Evolutionary conservation across 2,329 filamentous ascomycete species (phyloP).

Genomic region (Didymella sp.): DNA sequence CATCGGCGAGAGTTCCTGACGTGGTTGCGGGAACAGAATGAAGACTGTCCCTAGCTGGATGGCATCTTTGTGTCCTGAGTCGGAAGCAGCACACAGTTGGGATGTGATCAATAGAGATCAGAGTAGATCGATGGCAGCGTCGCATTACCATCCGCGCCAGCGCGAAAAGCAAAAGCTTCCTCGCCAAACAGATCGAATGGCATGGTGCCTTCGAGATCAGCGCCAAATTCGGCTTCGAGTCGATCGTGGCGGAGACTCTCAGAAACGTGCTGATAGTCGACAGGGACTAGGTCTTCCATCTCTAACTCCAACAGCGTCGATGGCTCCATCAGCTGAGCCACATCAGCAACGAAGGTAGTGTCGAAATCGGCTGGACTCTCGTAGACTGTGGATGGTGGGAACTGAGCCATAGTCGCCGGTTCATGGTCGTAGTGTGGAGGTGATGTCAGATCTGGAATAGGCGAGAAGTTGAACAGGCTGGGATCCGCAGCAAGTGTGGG

Average conservation of each 20-base stretch:
- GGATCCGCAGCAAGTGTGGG: conserved; percentile 15
- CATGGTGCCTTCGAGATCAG: conserved; percentile 3
- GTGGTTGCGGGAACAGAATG: too few relatives aligned
- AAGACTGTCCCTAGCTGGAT: too few relatives aligned
- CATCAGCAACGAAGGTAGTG: conserved; percentile 9
- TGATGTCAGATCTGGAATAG: conserved; percentile 9
- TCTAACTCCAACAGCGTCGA: conserved; percentile 2
- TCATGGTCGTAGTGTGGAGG: background rate
- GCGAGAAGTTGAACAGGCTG: conserved; percentile 13
- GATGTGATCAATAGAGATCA: too few relatives aligned
- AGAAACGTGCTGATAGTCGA: conserved; percentile 13
- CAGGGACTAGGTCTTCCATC: conserved; percentile 1
- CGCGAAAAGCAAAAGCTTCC: conserved; percentile 20
- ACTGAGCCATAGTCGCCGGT: background rate
- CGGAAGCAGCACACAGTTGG: too few relatives aligned
- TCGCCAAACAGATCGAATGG: conserved; percentile 10
- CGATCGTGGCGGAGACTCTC: conserved; percentile 25
- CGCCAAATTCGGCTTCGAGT: conserved; percentile 21
- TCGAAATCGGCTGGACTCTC: conserved; percentile 4
- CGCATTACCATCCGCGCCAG: conserved; percentile 22
- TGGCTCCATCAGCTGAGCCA: conserved; percentile 9
- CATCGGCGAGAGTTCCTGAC: too few relatives aligned
- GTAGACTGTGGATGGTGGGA: background rate
- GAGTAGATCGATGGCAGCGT: conserved; percentile 16
- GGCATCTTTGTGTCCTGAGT: too few relatives aligned